Evolutionary conservation across 2,329 filamentous ascomycete genomes (phyloP), one percentile per base, ranked within the genome.

Genomic region (Clonostachys rhizophaga): DNA sequence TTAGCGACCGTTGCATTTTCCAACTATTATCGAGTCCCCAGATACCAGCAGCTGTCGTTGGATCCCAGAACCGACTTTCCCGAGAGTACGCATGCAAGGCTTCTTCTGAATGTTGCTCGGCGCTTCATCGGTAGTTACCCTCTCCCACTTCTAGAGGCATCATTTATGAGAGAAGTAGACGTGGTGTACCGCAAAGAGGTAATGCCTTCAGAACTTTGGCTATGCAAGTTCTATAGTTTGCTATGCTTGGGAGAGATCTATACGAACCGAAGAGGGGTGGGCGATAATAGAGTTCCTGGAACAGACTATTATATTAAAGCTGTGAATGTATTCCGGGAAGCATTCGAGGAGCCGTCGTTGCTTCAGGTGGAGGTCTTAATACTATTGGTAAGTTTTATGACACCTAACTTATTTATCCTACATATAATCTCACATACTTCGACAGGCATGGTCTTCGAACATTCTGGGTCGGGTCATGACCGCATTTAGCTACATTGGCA

Each of bases 211-310:
- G 47, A 47, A 3, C 34, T 62, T 1, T 69, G 67, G 55, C 54
- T 70, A 11, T 72, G 68, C 54, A 71, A 71, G 40, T 69, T 71
- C 41, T 72, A 70, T 40, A 64, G 65, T 0, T 50, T 74, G 8
- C 71, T 74, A 56, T 67, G 68, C 0, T 58, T 74, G 40, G 70
- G 70, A 0, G 68, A 74, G 43, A 67, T 70, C 4, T 74, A 73
- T 47, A 70, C 69, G 0, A 66, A 67, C 43, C 55, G 67, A 2
- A 62, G 65, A 3, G 55, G 55, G 0, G 53, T 56, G 0, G 58
- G 54, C 48, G 64, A 49, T 53, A 62, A 47, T 8, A 53, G 49
- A 1, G 68, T 74, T 1, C 70, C 70, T 0, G 70, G 70, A 1
- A 70, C 68, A 2, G 62, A 64, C 1, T 74, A 71, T 41, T 74